Percentiles rank a stretch among this genome's conserved stretches.
Conservation (phyloP, 2,329 filamentous ascomycete species). For the Coniosporium tulheliwenetii region DNA sequence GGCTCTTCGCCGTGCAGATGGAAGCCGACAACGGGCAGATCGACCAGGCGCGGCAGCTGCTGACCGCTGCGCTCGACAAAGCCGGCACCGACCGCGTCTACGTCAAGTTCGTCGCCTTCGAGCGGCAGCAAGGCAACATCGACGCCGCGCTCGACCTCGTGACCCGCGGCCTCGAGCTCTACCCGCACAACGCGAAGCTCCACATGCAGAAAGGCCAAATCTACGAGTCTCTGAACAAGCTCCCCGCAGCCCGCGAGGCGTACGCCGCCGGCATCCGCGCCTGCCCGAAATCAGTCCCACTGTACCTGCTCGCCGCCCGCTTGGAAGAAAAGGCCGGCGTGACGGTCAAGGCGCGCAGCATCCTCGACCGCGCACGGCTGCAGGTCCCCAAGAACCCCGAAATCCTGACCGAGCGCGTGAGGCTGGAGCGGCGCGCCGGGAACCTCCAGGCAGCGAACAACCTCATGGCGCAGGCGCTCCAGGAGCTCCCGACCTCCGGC, state of each 20-base stretch:
- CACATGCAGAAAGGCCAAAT: slow-evolving; percentile 99
- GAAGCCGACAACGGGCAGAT: slow-evolving; percentile 79
- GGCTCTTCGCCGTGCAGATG: slow-evolving; percentile 88
- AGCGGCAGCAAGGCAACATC: slow-evolving; percentile 64
- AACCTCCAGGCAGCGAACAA: slow-evolving; percentile 74
- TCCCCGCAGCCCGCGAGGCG: slow-evolving; percentile 75
- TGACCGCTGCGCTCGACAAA: slow-evolving; percentile 70
- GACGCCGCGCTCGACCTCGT: slow-evolving; percentile 77
- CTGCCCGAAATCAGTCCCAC: slow-evolving; percentile 64
- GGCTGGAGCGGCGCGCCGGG: slow-evolving; percentile 75
- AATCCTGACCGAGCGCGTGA: slow-evolving; percentile 87
- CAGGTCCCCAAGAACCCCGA: slow-evolving; percentile 72
- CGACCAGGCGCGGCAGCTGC: slow-evolving; percentile 66
- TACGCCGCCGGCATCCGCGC: slow-evolving; percentile 80
- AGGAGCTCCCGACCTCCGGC: slow-evolving; percentile 78
- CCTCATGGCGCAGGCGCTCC: slow-evolving; percentile 83
- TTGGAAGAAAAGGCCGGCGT: slow-evolving; percentile 76
- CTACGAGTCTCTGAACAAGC: slow-evolving; percentile 69
- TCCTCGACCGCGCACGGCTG: slow-evolving; percentile 80
- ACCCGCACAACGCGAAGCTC: slow-evolving; percentile 72
- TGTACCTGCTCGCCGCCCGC: slow-evolving; percentile 80
- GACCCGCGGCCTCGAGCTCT: slow-evolving; percentile 72
- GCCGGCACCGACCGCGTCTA: slow-evolving; percentile 92
- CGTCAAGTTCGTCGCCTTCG: slow-evolving; percentile 91
- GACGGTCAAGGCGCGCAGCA: slow-evolving; percentile 80